Percentiles rank a stretch among this genome's conserved stretches.
Conservation (phyloP, 306 rosid genomes). For the Hippophae gyantsensis region DNA sequence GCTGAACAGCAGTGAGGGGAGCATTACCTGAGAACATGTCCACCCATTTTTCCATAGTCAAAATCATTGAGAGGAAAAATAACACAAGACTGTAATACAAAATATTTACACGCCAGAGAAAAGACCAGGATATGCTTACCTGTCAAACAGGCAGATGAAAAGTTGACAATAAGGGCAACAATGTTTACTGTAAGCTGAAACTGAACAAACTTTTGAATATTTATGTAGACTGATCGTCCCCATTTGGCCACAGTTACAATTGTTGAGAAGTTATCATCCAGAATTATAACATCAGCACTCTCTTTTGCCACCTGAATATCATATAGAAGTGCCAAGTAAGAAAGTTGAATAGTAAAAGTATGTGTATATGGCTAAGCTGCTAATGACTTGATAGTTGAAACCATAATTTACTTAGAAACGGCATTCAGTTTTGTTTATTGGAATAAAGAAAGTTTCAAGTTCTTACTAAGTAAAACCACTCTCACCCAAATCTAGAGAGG, state of each 20-base stretch:
- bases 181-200: conserved; percentile 92
- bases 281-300: conserved; percentile 93
- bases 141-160: conserved; percentile 89
- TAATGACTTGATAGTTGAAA: neutral
- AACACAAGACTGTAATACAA: conserved; percentile 10
- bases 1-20: conserved; percentile 98
- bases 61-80: neutral
- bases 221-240: conserved; percentile 97
- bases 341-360: too few relatives aligned
- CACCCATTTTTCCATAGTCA: conserved; percentile 5
- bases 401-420: neutral
- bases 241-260: conserved; percentile 92
- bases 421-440: too few relatives aligned
- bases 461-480: too few relatives aligned
- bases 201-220: conserved; percentile 96
- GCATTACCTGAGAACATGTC: conserved; percentile 52
- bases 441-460: too few relatives aligned
- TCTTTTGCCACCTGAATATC: conserved; percentile 85
- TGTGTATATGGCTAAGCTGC: too few relatives aligned
- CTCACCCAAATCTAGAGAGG: too few relatives aligned
- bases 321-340: conserved; percentile 9
- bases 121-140: conserved; percentile 34
- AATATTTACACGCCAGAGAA: conserved; percentile 9
- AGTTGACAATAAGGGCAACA: conserved; percentile 92
- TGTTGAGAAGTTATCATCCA: conserved; percentile 93